phyloP scores from a whole-genome alignment of 768 basidiomycete species.

The Tylopilus sp. region DNA sequence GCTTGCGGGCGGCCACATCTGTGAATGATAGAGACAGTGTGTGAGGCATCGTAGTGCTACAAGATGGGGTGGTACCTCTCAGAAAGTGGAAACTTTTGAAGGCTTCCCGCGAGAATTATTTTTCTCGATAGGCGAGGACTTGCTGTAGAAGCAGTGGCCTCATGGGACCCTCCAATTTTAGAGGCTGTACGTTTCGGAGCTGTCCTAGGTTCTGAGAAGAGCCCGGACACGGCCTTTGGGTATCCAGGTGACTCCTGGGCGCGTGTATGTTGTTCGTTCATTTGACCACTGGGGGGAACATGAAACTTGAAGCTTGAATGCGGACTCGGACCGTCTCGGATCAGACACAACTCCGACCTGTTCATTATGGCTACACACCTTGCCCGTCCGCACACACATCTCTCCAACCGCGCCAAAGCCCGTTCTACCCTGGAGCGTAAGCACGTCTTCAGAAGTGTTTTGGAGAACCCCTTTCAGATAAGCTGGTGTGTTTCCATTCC shows the following conservation, averaged over 20 bases:
- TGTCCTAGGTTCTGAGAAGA: too few species aligned
- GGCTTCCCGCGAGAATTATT: not conserved
- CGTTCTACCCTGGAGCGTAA: constrained; percentile 50
- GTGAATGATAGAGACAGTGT: not conserved
- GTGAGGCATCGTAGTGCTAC: constrained; percentile 7
- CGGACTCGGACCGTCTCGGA: not conserved
- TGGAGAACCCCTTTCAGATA: constrained; percentile 71
- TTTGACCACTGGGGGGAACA: too few species aligned
- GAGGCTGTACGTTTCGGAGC: too few species aligned
- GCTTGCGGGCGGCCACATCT: constrained; percentile 24
- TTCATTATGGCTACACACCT: constrained; percentile 8
- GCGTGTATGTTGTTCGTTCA: too few species aligned
- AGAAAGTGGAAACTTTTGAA: not conserved
- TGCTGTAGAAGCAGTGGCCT: constrained; percentile 18
- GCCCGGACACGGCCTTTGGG: too few species aligned
- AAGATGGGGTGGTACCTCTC: not conserved
- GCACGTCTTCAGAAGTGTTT: constrained; percentile 61
- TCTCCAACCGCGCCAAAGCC: constrained; percentile 60
- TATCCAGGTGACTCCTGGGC: too few species aligned
- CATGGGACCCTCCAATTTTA: too few species aligned
- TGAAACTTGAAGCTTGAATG: too few species aligned
- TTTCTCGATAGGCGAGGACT: not conserved
- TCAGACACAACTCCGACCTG: not conserved
- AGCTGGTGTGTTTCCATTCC: constrained; percentile 49
- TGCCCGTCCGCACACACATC: constrained; percentile 52